Evolutionary conservation across 169 alveolate genomes (phyloP), one percentile per base, ranked within the genome.

Genomic region (Theileria sp.): DNA sequence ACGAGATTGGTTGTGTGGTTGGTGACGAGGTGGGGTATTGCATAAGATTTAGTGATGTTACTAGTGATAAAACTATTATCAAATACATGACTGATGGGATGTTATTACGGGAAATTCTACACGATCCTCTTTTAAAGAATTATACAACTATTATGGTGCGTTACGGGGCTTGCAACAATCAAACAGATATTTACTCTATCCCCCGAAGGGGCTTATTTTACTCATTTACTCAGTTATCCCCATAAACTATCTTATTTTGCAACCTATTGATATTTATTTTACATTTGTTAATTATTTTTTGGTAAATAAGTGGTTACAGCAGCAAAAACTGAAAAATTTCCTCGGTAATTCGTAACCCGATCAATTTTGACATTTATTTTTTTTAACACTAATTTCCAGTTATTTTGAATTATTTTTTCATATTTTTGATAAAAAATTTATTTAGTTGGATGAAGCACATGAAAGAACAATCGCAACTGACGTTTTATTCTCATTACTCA

Each of bases 51-150:
- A 99, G 98, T 85, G 99, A 97, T 86, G 91, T 94, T 64, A 97
- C 99, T 0, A 93, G 98, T 8, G 94, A 97, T 15, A 98, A 95
- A 70, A 98, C 99, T 13, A 91, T 96, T 56, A 97, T 98, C 58
- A 98, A 98, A 86, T 98, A 97, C 89, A 96, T 98, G 99, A 98
- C 99, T 0, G 99, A 98, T 74, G 99, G 99, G 49, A 97, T 97
- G 99, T 95, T 97, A 15, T 87, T 98, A 26, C 86, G 99, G 78
- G 99, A 98, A 92, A 98, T 99, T 13, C 89, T 97, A 30, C 89
- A 97, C 21, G 99, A 98, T 83, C 91, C 97, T 28, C 78, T 92
- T 79, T 90, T 98, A 69, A 79, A 93, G 10, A 86, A 89, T 44
- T 98, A 98, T 88, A 94, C 98, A 51, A 98, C 94, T 38, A 94